These are phyloP conservation scores for Phialophora expanda DNA, from an alignment of 2,329 filamentous ascomycete species.

Conservation along the genomic window DNA sequence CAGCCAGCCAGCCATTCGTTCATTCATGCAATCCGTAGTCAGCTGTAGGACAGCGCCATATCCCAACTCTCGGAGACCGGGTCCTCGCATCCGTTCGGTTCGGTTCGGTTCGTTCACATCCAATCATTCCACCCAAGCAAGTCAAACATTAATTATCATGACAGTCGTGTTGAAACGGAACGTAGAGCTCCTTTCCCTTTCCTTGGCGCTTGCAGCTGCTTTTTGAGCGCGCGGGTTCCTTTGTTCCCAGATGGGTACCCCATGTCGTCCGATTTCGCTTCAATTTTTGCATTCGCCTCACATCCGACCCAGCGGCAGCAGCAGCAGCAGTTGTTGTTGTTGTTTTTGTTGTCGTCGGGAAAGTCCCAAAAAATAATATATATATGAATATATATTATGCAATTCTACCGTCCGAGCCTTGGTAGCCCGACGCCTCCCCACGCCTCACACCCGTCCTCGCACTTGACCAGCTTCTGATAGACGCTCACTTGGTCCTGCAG, in stretches of 20 bases:
- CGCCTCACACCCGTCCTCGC: neutral
- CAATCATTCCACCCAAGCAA: neutral
- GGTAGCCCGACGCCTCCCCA: neutral
- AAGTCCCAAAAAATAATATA: no score
- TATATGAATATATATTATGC: no score
- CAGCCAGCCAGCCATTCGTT: neutral
- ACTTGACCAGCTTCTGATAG: slow-evolving; percentile 13
- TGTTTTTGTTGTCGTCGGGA: no score
- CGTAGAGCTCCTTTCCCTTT: neutral
- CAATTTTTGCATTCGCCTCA: no score
- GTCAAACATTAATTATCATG: neutral
- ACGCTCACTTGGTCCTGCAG: slow-evolving; percentile 25
- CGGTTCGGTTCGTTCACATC: no score
- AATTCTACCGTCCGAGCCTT: no score
- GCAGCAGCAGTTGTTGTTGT: no score
- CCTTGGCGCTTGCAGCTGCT: no score
- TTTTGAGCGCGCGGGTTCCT: no score
- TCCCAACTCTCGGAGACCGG: neutral
- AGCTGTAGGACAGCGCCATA: neutral
- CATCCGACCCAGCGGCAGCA: no score
- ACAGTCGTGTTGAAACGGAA: neutral
- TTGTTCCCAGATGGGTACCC: no score
- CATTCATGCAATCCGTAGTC: neutral
- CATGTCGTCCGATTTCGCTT: no score
- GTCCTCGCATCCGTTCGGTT: neutral